phyloP scores from a whole-genome alignment of 2,329 filamentous ascomycete genomes.

The Paecilomyces dactylethromorphus region DNA sequence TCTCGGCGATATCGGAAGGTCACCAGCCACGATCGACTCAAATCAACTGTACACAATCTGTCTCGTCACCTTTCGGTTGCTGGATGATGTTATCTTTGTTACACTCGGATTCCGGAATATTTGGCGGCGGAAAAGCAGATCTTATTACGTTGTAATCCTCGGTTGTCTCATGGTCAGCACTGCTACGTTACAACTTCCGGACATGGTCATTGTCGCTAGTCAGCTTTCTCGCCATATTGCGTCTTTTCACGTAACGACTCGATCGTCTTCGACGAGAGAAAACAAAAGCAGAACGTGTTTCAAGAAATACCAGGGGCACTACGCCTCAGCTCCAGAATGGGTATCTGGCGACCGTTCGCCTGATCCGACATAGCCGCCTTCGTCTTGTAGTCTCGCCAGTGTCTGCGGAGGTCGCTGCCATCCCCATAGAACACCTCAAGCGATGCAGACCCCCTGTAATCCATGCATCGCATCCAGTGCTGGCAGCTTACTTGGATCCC shows the following conservation, averaged over 20 bases:
- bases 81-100: conserved; percentile 31
- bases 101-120: conserved; percentile 31
- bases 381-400: conserved; percentile 11
- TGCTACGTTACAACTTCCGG: conserved; percentile 30
- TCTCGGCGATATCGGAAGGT: conserved; percentile 29
- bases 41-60: conserved; percentile 21
- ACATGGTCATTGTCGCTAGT: conserved; percentile 34
- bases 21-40: conserved; percentile 27
- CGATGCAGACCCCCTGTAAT: conserved; percentile 1
- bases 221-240: conserved; percentile 34
- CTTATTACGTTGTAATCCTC: conserved; percentile 39
- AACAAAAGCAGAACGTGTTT: conserved; percentile 12
- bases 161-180: conserved; percentile 39
- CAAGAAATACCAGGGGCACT: conserved; percentile 6
- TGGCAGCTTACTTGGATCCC: neutral
- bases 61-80: conserved; percentile 30
- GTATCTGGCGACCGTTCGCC: conserved; percentile 11
- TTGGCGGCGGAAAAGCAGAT: conserved; percentile 35
- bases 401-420: neutral
- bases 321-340: conserved; percentile 4
- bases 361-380: conserved; percentile 11
- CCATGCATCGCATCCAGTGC: neutral
- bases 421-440: neutral
- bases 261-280: conserved; percentile 29
- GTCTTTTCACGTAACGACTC: conserved; percentile 37